Evolutionary conservation across 2,329 filamentous ascomycete species (phyloP).

Genomic region (Orbilia blumenaviensis): DNA sequence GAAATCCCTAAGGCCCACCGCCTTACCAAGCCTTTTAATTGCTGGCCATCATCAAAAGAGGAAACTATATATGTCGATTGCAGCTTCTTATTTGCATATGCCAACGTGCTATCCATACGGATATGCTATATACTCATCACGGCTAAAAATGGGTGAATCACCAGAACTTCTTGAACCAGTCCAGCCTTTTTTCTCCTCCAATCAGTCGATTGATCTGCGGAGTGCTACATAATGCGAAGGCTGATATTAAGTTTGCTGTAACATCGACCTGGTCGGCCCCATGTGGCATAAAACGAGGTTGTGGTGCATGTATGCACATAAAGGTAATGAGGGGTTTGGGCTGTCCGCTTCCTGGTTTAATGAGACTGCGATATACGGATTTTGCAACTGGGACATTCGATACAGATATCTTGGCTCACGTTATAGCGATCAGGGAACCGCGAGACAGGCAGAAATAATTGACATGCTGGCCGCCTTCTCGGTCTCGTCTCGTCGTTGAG

Average conservation of each 20-base stretch:
- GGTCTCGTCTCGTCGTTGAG: background rate
- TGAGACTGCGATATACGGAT: background rate
- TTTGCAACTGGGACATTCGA: background rate
- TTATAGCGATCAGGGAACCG: background rate
- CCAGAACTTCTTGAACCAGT: background rate
- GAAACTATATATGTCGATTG: constrained; percentile 43
- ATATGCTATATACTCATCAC: constrained; percentile 13
- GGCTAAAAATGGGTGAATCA: constrained; percentile 28
- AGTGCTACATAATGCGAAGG: background rate
- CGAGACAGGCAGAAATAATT: background rate
- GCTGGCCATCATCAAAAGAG: constrained; percentile 14
- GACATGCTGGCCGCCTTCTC: constrained; percentile 23
- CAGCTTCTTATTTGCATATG: constrained; percentile 19
- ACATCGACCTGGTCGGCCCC: background rate
- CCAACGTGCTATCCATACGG: background rate
- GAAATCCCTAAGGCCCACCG: background rate
- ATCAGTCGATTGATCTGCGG: no score
- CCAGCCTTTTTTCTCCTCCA: background rate
- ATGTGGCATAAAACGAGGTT: background rate
- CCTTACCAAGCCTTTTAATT: constrained; percentile 19
- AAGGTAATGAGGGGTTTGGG: background rate
- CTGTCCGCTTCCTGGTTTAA: background rate
- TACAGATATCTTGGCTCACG: background rate
- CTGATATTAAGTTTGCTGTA: background rate
- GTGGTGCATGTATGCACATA: no score